Base-by-base conservation (phyloP, 306 rosid genomes). In the Trifolium repens region DNA sequence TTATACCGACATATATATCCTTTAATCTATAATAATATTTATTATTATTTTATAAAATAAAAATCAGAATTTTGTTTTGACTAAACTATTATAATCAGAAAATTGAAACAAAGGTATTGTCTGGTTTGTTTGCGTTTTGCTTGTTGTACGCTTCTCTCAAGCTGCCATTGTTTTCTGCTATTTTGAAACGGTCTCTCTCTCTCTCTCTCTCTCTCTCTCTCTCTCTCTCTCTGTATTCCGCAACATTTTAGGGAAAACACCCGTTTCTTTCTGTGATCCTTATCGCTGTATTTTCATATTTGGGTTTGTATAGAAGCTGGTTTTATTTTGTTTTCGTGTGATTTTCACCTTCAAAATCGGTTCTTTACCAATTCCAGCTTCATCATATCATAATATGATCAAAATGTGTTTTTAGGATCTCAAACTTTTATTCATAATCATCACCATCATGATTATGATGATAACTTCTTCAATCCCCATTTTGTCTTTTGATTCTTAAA, bases 401-500 rank as follows among this genome's bases (percentile, higher is more conserved):
- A 58, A 58, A 58, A 58, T 58, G 64, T 58, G 24, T 17, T 39
- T 27, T 35, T 62, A 62, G 7, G 1, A 24, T 58, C 61, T 54
- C 6, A 54, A 54, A 55, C 15, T 55, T 55, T 39, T 44, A 9
- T 58, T 58, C 4, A 10, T 55, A 7, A 22, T 55, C 44, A 54
- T 34, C 71, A 14, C 12, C 1, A 10, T 55, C 7, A 22, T 55
- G 53, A 54, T 34, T 71, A 13, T 8, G 50, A 42, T 63, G 62
- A 77, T 47, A 71, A 62, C 78, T 43, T 73, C 69, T 43, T 61
- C 76, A 64, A 64, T 65, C 12, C 50, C 58, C 68, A 40, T 40
- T 42, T 67, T 78, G 24, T 82, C 64, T 77, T 70, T 78, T 84
- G 79, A 85, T 82, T 91, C 82, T 17, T 76, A 4, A 64, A 32